Evolutionary conservation across 1,284 basidiomycete species (phyloP), one percentile per base, ranked within the genome.

Genomic region (Marasmius fiardii): DNA sequence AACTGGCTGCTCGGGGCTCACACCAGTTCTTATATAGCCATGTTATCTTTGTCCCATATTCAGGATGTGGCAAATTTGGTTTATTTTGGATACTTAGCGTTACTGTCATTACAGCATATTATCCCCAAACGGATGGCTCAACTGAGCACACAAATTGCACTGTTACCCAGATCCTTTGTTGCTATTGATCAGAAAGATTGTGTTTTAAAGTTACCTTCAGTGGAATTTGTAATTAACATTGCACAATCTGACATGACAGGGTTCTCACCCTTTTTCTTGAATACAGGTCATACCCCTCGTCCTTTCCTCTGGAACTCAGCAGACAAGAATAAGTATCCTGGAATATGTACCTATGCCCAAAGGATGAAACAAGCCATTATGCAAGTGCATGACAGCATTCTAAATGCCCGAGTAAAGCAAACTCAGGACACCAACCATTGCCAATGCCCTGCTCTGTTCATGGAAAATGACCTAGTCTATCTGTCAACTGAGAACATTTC

Each of bases 261-360:
- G 0, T 69, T 60, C 49, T 48, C 66, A 14, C 71, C 64, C 0
- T 74, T 75, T 60, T 69, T 69, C 48, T 56, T 74, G 2, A 74
- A 73, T 37, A 41, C 21, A 21, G 55, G 51, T 3, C 3, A 43
- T 12, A 34, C 47, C 3, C 54, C 48, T 1, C 24, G 55, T 12
- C 48, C 54, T 1, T 56, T 71, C 26, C 57, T 69, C 1, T 70
- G 67, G 66, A 59, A 70, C 37, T 20, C 37, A 5, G 23, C 52
- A 8, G 39, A 28, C 1, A 47, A 39, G 0, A 52, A 41, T 0
- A 58, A 64, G 16, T 68, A 60, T 21, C 64, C 67, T 0, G 70
- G 68, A 2, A 60, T 69, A 0, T 3, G 56, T 0, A 52, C 31
- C 0, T 67, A 61, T 26, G 62, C 66, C 0, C 52, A 62, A 8